Conservation (phyloP, 805 yeast species). For the Yarrowia alimentaria region DNA sequence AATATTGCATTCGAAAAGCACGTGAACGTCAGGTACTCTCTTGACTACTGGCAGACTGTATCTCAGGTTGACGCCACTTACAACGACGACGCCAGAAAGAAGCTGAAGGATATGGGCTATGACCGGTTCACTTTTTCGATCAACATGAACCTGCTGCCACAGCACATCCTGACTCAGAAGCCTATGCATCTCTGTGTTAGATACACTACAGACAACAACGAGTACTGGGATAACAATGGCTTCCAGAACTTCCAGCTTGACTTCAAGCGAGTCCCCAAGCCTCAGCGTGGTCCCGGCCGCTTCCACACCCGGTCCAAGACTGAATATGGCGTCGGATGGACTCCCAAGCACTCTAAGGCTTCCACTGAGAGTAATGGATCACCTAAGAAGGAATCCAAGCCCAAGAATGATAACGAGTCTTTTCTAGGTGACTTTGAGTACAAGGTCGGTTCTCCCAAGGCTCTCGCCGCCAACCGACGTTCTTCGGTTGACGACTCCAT, state of each 20-base stretch:
- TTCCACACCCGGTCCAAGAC: constrained; percentile 26
- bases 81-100: constrained; percentile 48
- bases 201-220: constrained; percentile 50
- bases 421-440: constrained; percentile 15
- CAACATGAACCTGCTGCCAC: constrained; percentile 41
- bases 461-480: neutral
- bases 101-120: constrained; percentile 37
- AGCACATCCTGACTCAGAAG: constrained; percentile 35
- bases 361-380: constrained; percentile 30
- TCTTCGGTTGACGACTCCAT: constrained; percentile 21
- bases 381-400: constrained; percentile 32
- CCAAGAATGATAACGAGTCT: constrained; percentile 28
- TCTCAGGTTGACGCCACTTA: constrained; percentile 65
- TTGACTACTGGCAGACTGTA: constrained; percentile 75
- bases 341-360: constrained; percentile 10
- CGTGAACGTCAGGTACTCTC: constrained; percentile 69
- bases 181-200: constrained; percentile 56
- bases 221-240: constrained; percentile 77
- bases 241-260: constrained; percentile 56
- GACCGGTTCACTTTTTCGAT: constrained; percentile 73
- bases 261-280: constrained; percentile 39
- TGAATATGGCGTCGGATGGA: constrained; percentile 25
- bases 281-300: constrained; percentile 27
- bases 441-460: constrained; percentile 20
- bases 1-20: constrained; percentile 68